Evolutionary conservation across 192 early-diverging fungal genomes (phyloP), one percentile per base, ranked within the genome.

Genomic region (Tieghemiomyces parasiticus): DNA sequence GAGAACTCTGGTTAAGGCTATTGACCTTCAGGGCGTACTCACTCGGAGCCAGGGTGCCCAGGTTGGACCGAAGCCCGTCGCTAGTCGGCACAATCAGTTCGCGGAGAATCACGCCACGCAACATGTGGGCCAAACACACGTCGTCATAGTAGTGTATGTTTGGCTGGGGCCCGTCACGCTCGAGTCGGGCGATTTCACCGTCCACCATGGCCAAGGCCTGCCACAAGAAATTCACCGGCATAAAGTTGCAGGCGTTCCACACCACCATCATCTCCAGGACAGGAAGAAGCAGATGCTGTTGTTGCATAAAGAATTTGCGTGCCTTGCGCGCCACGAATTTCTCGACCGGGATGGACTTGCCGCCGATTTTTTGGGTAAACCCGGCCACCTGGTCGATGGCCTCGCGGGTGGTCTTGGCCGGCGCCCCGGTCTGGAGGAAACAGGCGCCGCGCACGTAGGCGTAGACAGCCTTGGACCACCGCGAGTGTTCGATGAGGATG

Each of bases 241-340:
- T 83, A 62, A 88, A 78, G 60, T 86, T 82, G 61, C 85, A 81
- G 8, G 81, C 78, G 65, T 81, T 81, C 71, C 80, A 85, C 32
- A 84, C 67, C 47, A 84, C 74, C 54, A 90, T 60, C 20, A 91
- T 77, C 66, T 95, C 92, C 31, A 89, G 73, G 1, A 75, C 83
- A 4, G 90, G 89, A 16, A 91, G 71, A 35, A 88, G 61, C 30
- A 95, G 67, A 46, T 81, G 66, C 58, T 74, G 70, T n/a, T 70
- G 73, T 62, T 95, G 87, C 59, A 69, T 47, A 12, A 66, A 16
- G 64, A 82, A 92, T 58, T 88, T 87, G 61, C 81, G 78, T 3
- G 83, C 73, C 67, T 95, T 95, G 52, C 92, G 81, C 28, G 83
- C 74, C 22, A 91, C 82, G 68, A 85, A 92, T 71, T 91, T 91